Percentiles rank a stretch among this genome's conserved stretches.
phyloP scores from a whole-genome alignment of 257 asterid species.

The Nicotiana benthamiana region DNA sequence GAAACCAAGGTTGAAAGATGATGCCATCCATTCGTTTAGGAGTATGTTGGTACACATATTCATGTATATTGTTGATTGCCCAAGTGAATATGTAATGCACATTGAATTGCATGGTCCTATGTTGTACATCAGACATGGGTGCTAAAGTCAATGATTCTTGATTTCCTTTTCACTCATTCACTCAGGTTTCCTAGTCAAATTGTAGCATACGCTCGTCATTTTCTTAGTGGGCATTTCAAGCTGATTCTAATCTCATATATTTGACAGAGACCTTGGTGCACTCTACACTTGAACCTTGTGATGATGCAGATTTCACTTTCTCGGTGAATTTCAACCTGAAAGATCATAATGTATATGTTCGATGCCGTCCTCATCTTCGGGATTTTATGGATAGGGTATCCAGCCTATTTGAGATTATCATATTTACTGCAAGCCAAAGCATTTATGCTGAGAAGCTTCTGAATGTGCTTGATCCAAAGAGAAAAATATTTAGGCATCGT shows the following conservation, averaged over 20 bases:
- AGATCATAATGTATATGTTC: slow-evolving; percentile 71
- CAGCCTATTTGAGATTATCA: slow-evolving; percentile 67
- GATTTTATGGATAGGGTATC: slow-evolving; percentile 77
- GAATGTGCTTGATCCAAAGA: slow-evolving; percentile 82
- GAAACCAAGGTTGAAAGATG: neutral
- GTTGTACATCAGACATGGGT: neutral
- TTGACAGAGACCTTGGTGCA: slow-evolving; percentile 98
- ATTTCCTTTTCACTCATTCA: neutral
- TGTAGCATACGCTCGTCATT: neutral
- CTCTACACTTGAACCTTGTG: slow-evolving; percentile 84
- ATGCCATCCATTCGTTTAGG: neutral
- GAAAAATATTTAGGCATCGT: slow-evolving; percentile 90
- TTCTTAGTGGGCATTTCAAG: neutral
- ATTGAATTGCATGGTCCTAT: neutral
- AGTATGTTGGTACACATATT: neutral
- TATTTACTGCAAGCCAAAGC: slow-evolving; percentile 98
- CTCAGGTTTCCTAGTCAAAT: neutral
- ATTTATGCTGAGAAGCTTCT: slow-evolving; percentile 89
- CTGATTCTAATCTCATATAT: slow-evolving; percentile 1
- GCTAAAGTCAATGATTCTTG: neutral
- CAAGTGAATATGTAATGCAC: neutral
- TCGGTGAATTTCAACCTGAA: slow-evolving; percentile 68
- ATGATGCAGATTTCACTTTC: slow-evolving; percentile 84
- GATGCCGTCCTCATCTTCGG: slow-evolving; percentile 85
- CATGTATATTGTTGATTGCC: neutral